Evolutionary conservation across 768 basidiomycete genomes (phyloP).

Genomic region (Lanmaoa rubissima): DNA sequence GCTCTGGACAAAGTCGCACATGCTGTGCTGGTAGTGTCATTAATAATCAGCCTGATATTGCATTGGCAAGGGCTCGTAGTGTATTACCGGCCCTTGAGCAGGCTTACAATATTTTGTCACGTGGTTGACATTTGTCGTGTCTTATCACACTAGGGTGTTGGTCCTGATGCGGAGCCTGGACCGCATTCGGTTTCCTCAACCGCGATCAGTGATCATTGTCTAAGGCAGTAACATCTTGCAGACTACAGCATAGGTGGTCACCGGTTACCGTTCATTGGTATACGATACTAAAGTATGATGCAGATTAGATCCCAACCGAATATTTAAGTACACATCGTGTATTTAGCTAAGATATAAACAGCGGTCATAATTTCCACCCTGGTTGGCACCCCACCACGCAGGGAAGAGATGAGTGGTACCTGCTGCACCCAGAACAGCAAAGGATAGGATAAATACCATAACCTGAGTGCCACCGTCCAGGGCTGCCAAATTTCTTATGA

Average conservation of each 20-base stretch:
- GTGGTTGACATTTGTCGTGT: too few relatives aligned
- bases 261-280: too few relatives aligned
- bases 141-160: too few relatives aligned
- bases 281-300: background rate
- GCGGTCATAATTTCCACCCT: slow-evolving; percentile 40
- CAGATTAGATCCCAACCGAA: background rate
- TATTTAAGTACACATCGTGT: too few relatives aligned
- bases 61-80: too few relatives aligned
- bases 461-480: slow-evolving; percentile 46
- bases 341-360: slow-evolving; percentile 20
- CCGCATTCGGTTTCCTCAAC: background rate
- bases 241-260: background rate
- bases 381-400: slow-evolving; percentile 61
- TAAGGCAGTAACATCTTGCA: background rate
- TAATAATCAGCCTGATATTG: too few relatives aligned
- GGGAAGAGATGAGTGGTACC: slow-evolving; percentile 51
- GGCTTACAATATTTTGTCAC: too few relatives aligned
- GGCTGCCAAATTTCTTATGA: slow-evolving; percentile 11
- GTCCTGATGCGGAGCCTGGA: background rate
- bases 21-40: too few relatives aligned
- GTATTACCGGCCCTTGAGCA: too few relatives aligned
- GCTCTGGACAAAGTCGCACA: too few relatives aligned
- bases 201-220: too few relatives aligned
- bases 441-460: slow-evolving; percentile 53
- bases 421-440: slow-evolving; percentile 50